Evolutionary conservation across 106 monocot species (phyloP).

Genomic region (Apostasia ramifera): DNA sequence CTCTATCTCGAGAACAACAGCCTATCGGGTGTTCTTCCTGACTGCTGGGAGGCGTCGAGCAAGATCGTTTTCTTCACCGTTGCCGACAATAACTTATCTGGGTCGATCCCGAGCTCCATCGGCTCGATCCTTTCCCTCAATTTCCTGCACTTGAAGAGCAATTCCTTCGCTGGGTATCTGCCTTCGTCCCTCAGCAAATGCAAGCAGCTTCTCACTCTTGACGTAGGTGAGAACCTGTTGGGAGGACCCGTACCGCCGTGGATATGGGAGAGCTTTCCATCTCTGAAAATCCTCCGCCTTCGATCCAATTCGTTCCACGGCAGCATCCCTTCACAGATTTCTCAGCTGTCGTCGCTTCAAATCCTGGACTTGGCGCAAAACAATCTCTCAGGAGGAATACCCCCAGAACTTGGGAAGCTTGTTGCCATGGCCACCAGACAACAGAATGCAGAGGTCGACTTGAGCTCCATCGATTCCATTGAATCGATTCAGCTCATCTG

Average conservation of each 20-base stretch:
- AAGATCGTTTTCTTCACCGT: too few species aligned
- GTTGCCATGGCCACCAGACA: background rate
- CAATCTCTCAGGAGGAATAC: slow-evolving; percentile 15
- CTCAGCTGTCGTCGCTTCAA: slow-evolving; percentile 4
- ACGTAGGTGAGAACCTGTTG: slow-evolving; percentile 20
- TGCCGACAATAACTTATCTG: slow-evolving; percentile 8
- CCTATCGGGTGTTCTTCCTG: background rate
- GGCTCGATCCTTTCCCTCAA: background rate
- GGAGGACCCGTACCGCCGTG: slow-evolving; percentile 18
- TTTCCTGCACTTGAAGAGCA: slow-evolving; percentile 12
- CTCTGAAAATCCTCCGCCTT: slow-evolving; percentile 7
- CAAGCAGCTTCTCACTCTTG: slow-evolving; percentile 2
- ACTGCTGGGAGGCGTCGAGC: background rate
- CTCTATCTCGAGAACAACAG: background rate
- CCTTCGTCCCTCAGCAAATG: slow-evolving; percentile 16
- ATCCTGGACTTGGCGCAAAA: slow-evolving; percentile 20
- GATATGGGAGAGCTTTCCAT: slow-evolving; percentile 13
- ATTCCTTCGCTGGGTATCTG: slow-evolving; percentile 15
- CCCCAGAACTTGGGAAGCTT: background rate
- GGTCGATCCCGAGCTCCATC: slow-evolving; percentile 14
- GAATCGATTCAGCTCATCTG: background rate
- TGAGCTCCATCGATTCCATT: background rate
- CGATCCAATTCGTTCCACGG: slow-evolving; percentile 4
- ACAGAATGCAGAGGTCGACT: background rate
- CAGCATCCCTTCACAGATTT: slow-evolving; percentile 8